Percentiles rank a stretch among this genome's conserved stretches.
Conservation (phyloP, 805 yeast species). For the Starmera amethionina region DNA sequence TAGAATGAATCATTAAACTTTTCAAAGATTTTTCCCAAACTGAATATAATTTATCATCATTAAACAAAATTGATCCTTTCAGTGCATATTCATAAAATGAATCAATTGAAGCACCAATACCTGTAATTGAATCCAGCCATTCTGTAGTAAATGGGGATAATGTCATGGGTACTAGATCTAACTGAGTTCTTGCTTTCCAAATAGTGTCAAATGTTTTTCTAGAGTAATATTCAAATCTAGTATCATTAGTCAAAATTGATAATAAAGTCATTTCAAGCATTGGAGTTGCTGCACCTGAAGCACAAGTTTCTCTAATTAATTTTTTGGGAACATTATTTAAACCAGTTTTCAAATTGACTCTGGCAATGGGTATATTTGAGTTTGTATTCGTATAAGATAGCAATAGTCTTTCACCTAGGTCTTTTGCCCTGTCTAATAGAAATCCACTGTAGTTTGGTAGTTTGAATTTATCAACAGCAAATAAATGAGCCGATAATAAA, state of each 20-base stretch:
- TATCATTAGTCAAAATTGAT: conserved; percentile 67
- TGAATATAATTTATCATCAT: conserved; percentile 38
- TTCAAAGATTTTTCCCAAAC: conserved; percentile 56
- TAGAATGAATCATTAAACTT: conserved; percentile 46
- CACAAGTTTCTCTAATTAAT: conserved; percentile 59
- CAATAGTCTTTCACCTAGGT: conserved; percentile 61
- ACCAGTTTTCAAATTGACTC: conserved; percentile 60
- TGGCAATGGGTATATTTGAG: conserved; percentile 63
- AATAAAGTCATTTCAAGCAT: conserved; percentile 71
- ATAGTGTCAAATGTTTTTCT: conserved; percentile 53
- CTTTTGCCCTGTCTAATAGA: conserved; percentile 60
- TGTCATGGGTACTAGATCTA: conserved; percentile 72
- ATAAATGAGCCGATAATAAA: conserved; percentile 66
- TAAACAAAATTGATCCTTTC: conserved; percentile 65
- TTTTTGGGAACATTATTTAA: conserved; percentile 31
- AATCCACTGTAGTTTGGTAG: conserved; percentile 55
- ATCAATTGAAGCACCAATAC: conserved; percentile 87
- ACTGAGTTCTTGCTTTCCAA: conserved; percentile 55
- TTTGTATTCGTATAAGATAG: conserved; percentile 58
- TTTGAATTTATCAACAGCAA: conserved; percentile 32
- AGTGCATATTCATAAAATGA: conserved; percentile 85
- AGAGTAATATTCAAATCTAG: conserved; percentile 54
- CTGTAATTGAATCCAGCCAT: conserved; percentile 56
- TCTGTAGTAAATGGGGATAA: conserved; percentile 47
- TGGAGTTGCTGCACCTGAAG: conserved; percentile 83